These are phyloP conservation scores for Lavandula angustifolia DNA, from an alignment of 257 asterid genomes.

Conservation along the genomic window DNA sequence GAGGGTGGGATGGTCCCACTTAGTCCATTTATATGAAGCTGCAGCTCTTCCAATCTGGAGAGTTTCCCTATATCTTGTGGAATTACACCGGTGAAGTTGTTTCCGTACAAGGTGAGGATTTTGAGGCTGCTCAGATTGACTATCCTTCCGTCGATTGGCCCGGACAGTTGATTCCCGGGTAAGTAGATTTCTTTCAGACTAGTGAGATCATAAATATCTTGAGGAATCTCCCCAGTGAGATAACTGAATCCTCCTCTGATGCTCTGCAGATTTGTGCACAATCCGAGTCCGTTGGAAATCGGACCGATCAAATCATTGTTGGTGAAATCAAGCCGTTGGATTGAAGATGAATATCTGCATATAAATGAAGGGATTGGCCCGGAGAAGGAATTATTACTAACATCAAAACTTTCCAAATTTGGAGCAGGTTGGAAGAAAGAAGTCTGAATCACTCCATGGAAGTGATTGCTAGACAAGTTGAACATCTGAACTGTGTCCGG, in stretches of 20 bases:
- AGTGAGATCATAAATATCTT: constrained; percentile 49
- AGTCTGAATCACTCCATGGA: constrained; percentile 50
- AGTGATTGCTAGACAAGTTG: constrained; percentile 73
- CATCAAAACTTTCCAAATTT: constrained; percentile 56
- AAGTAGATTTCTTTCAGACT: constrained; percentile 61
- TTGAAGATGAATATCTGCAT: constrained; percentile 50
- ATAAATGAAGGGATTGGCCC: constrained; percentile 61
- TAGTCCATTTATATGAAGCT: constrained; percentile 73
- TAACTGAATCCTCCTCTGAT: constrained; percentile 73
- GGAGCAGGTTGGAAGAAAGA: constrained; percentile 52
- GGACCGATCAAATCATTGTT: constrained; percentile 64
- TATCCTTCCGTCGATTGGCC: constrained; percentile 49
- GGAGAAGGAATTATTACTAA: constrained; percentile 72
- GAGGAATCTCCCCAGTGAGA: constrained; percentile 64
- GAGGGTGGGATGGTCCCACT: constrained; percentile 74
- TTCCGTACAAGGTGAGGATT: constrained; percentile 61
- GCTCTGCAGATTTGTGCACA: constrained; percentile 48
- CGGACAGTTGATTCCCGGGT: constrained; percentile 70
- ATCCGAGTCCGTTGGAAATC: constrained; percentile 52
- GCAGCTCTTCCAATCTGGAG: constrained; percentile 57
- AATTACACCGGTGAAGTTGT: constrained; percentile 58
- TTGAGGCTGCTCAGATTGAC: constrained; percentile 58
- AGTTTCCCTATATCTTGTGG: constrained; percentile 72
- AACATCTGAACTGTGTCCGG: constrained; percentile 42
- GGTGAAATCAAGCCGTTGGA: constrained; percentile 67